These are phyloP conservation scores for Chrysoporthe cubensis DNA, from an alignment of 2,329 filamentous ascomycete species.

Conservation along the genomic window DNA sequence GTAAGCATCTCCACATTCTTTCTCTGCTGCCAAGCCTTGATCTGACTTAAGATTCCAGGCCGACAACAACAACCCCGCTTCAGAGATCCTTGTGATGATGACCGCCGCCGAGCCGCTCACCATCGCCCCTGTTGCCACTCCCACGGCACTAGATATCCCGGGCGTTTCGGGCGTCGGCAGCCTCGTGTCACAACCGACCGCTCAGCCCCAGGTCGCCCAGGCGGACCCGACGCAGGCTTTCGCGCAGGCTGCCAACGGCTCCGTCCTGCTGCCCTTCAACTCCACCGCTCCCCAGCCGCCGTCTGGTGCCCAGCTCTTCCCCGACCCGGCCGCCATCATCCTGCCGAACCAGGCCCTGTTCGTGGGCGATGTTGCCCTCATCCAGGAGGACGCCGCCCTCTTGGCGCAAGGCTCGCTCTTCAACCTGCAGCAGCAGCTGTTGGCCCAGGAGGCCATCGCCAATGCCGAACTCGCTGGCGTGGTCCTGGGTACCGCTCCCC, in stretches of 20 bases:
- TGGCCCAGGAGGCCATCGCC: constrained; percentile 37
- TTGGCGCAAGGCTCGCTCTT: constrained; percentile 36
- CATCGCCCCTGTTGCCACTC: constrained; percentile 33
- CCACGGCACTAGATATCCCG: constrained; percentile 21
- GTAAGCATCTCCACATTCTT: neutral
- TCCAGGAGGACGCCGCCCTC: constrained; percentile 41
- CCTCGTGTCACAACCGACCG: constrained; percentile 29
- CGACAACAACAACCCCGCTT: constrained; percentile 41
- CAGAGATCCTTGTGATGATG: constrained; percentile 44
- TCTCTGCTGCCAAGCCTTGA: neutral
- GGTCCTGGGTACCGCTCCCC: constrained; percentile 28
- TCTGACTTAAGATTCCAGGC: constrained; percentile 30
- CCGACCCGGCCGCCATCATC: constrained; percentile 45
- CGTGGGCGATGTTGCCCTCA: constrained; percentile 39
- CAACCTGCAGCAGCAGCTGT: constrained; percentile 34
- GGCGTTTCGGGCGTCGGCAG: constrained; percentile 18
- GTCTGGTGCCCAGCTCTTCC: constrained; percentile 38
- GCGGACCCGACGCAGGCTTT: constrained; percentile 40
- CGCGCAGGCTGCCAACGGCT: constrained; percentile 38
- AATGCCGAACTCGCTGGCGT: constrained; percentile 35
- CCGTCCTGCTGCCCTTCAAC: constrained; percentile 41
- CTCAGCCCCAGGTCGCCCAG: constrained; percentile 31
- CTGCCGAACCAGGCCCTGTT: constrained; percentile 41
- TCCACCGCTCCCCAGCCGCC: constrained; percentile 36
- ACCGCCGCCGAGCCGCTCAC: constrained; percentile 42